Conservation (phyloP, 2,329 filamentous ascomycete species). For the Orbilia javanica region DNA sequence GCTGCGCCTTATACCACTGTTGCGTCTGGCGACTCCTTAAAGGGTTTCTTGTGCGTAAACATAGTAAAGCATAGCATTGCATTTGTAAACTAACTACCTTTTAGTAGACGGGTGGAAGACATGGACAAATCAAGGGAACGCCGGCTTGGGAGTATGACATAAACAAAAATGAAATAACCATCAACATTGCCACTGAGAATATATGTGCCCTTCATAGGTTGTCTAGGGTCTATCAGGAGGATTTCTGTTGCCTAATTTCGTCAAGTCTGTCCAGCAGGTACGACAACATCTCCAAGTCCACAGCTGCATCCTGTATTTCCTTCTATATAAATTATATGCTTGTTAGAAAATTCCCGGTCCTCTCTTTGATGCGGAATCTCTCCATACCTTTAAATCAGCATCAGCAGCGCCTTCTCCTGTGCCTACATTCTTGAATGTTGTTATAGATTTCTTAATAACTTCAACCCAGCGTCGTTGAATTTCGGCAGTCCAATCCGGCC, state of each 20-base stretch:
- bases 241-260: constrained; percentile 51
- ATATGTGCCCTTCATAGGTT: neutral
- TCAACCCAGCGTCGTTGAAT: constrained; percentile 51
- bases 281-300: constrained; percentile 48
- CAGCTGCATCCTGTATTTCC: constrained; percentile 38
- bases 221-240: constrained; percentile 1
- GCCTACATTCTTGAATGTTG: constrained; percentile 33
- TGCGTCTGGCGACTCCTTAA: neutral
- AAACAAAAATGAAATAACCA: neutral
- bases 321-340: constrained; percentile 7
- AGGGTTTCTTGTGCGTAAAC: neutral
- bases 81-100: neutral
- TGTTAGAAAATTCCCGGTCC: constrained; percentile 8
- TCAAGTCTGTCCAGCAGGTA: constrained; percentile 53
- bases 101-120: neutral
- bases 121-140: constrained; percentile 16
- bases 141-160: constrained; percentile 31
- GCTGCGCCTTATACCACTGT: neutral
- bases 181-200: neutral
- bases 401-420: constrained; percentile 13
- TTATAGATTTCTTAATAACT: constrained; percentile 45
- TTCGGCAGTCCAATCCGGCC: constrained; percentile 40
- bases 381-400: constrained; percentile 39
- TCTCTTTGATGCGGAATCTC: neutral
- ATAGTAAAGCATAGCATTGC: constrained; percentile 8